Conservation (phyloP, 73 alveolate species). For the Diophrys sp. region DNA sequence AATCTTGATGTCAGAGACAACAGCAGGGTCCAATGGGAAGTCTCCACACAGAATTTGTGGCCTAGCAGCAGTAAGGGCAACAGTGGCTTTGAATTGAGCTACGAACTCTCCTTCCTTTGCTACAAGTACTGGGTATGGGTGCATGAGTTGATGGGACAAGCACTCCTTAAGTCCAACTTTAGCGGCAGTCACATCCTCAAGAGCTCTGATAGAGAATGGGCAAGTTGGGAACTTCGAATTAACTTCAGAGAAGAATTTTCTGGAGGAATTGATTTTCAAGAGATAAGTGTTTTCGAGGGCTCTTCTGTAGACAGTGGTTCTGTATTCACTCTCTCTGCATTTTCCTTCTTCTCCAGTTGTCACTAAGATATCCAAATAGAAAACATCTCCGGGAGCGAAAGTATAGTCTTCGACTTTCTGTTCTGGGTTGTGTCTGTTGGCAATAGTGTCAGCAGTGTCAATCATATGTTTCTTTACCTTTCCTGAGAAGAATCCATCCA, state of each 20-base stretch:
- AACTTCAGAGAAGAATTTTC: slow-evolving; percentile 89
- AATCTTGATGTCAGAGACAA: slow-evolving; percentile 65
- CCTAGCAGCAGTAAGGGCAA: slow-evolving; percentile 76
- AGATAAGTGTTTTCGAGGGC: slow-evolving; percentile 81
- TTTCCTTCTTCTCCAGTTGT: slow-evolving; percentile 90
- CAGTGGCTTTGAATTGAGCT: slow-evolving; percentile 88
- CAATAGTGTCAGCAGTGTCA: slow-evolving; percentile 94
- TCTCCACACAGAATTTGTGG: slow-evolving; percentile 74
- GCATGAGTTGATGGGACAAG: slow-evolving; percentile 77
- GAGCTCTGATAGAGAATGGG: slow-evolving; percentile 89
- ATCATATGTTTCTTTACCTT: slow-evolving; percentile 94
- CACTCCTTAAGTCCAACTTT: slow-evolving; percentile 92
- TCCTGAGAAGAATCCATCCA: slow-evolving; percentile 95
- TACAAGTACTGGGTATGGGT: slow-evolving; percentile 83
- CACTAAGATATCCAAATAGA: slow-evolving; percentile 79
- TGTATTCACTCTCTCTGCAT: slow-evolving; percentile 86
- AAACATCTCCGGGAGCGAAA: slow-evolving; percentile 92
- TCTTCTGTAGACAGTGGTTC: slow-evolving; percentile 97
- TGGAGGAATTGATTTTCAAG: slow-evolving; percentile 67
- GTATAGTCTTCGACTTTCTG: slow-evolving; percentile 92
- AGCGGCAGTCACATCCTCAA: slow-evolving; percentile 88
- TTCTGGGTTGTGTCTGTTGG: slow-evolving; percentile 84
- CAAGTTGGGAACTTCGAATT: slow-evolving; percentile 90
- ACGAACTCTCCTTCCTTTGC: slow-evolving; percentile 81
- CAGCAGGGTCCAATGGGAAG: slow-evolving; percentile 50